Percentiles rank a stretch among this genome's conserved stretches.
These are phyloP conservation scores for Barnettozyma populi DNA, from an alignment of 805 yeast species.

Conservation along the genomic window DNA sequence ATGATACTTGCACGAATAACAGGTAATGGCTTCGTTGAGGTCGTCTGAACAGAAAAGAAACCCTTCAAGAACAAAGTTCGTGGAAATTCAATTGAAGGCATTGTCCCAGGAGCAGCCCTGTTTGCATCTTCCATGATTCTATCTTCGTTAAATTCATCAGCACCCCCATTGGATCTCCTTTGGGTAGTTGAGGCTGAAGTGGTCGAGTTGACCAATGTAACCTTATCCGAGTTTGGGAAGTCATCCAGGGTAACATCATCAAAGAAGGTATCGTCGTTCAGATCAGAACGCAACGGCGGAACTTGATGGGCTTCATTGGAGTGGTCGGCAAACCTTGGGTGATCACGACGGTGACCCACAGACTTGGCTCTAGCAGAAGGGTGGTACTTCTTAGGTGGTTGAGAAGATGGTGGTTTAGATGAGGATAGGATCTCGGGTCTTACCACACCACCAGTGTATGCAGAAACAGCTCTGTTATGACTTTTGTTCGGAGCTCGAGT, in stretches of 20 bases:
- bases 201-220: slow-evolving; percentile 16
- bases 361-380: slow-evolving; percentile 89
- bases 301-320: slow-evolving; percentile 14
- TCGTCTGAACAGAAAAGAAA: slow-evolving; percentile 89
- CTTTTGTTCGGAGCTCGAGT: slow-evolving; percentile 6
- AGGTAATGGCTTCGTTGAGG: slow-evolving; percentile 88
- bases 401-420: slow-evolving; percentile 10
- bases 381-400: slow-evolving; percentile 39
- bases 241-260: slow-evolving; percentile 60
- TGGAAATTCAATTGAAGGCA: slow-evolving; percentile 94
- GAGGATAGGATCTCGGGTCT: slow-evolving; percentile 4
- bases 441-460: slow-evolving; percentile 15
- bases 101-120: slow-evolving; percentile 64
- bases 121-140: slow-evolving; percentile 44
- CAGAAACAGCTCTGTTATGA: slow-evolving; percentile 27
- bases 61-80: slow-evolving; percentile 88
- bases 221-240: slow-evolving; percentile 26
- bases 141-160: slow-evolving; percentile 36
- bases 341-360: slow-evolving; percentile 70
- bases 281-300: slow-evolving; percentile 28
- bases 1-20: slow-evolving; percentile 83
- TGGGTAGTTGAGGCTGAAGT: slow-evolving; percentile 8
- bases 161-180: slow-evolving; percentile 7
- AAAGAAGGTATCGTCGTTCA: slow-evolving; percentile 40
- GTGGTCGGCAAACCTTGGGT: slow-evolving; percentile 3